Base-by-base conservation (phyloP, 495 filamentous ascomycete species). In the Neurospora sp. region DNA sequence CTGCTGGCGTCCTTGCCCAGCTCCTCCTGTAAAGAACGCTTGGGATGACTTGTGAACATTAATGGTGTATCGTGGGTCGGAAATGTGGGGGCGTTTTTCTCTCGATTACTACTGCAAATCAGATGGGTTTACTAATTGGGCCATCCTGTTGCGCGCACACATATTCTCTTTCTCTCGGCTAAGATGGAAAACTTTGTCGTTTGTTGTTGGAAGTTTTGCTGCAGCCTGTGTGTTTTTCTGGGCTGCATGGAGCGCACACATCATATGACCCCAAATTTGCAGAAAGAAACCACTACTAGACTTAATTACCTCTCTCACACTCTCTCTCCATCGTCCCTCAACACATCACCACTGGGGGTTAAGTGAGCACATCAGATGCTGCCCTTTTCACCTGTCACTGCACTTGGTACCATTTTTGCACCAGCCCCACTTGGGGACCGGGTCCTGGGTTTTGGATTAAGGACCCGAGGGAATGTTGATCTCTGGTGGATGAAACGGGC, bases 1-100 rank as follows among this genome's bases (percentile, higher is more conserved):
- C 79, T 70, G 69, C 84, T 14, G 84, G 78, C 72, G 83, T 76
- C 42, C 61, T 85, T 61, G 79, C 83, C 71, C 73, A 77, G 70
- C 72, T 78, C 39, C 72, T 82, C 74, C 75, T 53, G 72, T 81
- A 78, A 81, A 71, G 35, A 69, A 68, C 59, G 27, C 40, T 27
- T 40, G 14, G 71, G 27, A 35, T 59, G 37, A 65, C 45, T 71
- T 45, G 20, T 69, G 69, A 70, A 72, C 48, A 71, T 69, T n/a
- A 71, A 59, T 71, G 40, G 72, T 20, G 27, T 59, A 53, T 70
- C 38, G 68, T 35, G 72, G 69, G 27, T 35, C 27, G 45, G 72
- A 40, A 70, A 41, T 16, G 61, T 22, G 10, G 59, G 12, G 69
- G 72, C 18, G 71, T 69, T 48, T n/a, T 37, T 70, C 42, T 73